phyloP scores from a whole-genome alignment of 2,329 filamentous ascomycete genomes.

The Akanthomyces dipterigenus region DNA sequence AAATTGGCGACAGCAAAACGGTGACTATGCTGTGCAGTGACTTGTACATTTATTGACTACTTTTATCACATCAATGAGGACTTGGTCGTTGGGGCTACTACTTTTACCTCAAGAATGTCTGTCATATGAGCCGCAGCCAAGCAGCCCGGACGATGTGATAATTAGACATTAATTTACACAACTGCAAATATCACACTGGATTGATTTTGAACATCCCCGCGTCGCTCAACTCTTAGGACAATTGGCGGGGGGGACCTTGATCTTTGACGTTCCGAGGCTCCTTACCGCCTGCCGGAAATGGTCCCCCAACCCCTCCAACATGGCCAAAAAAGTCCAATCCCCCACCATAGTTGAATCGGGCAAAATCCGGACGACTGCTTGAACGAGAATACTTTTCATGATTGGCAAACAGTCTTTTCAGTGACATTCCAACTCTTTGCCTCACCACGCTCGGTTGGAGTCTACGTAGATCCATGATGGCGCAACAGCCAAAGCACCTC shows the following conservation, averaged over 20 bases:
- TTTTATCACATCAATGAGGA: slow-evolving; percentile 1
- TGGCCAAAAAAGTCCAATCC: neutral
- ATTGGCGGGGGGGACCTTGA: no score
- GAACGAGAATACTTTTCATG: no score
- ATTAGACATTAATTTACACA: no score
- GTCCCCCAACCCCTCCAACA: neutral
- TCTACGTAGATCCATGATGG: neutral
- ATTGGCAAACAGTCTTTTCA: no score
- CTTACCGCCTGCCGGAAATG: slow-evolving; percentile 9
- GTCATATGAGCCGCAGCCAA: neutral
- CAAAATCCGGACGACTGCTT: neutral
- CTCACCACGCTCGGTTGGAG: no score
- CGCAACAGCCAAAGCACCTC: slow-evolving; percentile 52
- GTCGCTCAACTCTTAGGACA: no score
- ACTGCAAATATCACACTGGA: no score
- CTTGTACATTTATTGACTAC: neutral
- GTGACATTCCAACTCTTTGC: no score
- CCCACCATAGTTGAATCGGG: neutral
- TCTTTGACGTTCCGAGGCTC: no score
- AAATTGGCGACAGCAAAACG: neutral
- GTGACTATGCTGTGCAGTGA: neutral
- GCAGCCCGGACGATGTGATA: no score
- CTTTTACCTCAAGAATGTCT: neutral
- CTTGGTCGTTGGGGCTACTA: neutral
- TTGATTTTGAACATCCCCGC: no score